Evolutionary conservation across 2,329 filamentous ascomycete species (phyloP), one percentile per base, ranked within the genome.

Genomic region (Leptographium lundbergii): DNA sequence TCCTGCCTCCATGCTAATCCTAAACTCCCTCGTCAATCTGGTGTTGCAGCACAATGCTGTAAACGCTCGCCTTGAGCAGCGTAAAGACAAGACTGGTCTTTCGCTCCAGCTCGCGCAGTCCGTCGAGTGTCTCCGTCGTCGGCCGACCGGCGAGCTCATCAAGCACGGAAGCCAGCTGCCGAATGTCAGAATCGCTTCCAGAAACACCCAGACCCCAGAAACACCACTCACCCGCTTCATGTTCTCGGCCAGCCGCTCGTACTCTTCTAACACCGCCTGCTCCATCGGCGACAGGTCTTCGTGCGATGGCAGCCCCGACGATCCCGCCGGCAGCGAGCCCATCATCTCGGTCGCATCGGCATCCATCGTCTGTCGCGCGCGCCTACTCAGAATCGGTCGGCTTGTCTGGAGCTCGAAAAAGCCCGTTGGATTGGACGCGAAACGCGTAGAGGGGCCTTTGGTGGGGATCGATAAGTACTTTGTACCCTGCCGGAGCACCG

Each of bases 31-130:
- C 88, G 63, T 87, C 85, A 67, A 95, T 90, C 80, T 97, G 89
- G 80, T 97, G 92, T 80, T 99, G 92, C 76, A 99, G 73, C 62
- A 99, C 91, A 75, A 99, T 99, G 70, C 89, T 95, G 75, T 99
- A 99, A 63, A 99, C 94, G 72, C 92, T 97, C 22, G 94, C 92
- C 77, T 99, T 99, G 69, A 99, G 80, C 69, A 97, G 74, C 63
- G 94, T 99, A 73, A 95, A 97, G 25, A 96, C 92, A 58, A 96
- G 77, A 65, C 90, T 91, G 51, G 92, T 96, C 78, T 97, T 96
- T 66, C 94, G 81, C 77, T 99, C 94, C 58, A 99, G 77, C 51
- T 91, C 86, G 58, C 94, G 80, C 66, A 99, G 78, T 10, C 89
- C 87, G 71, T 99, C 90, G 57, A 95, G 80, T 60, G 95, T 91